Base-by-base conservation (phyloP, 1,284 basidiomycete species). In the Sphaerobolus stellatus region DNA sequence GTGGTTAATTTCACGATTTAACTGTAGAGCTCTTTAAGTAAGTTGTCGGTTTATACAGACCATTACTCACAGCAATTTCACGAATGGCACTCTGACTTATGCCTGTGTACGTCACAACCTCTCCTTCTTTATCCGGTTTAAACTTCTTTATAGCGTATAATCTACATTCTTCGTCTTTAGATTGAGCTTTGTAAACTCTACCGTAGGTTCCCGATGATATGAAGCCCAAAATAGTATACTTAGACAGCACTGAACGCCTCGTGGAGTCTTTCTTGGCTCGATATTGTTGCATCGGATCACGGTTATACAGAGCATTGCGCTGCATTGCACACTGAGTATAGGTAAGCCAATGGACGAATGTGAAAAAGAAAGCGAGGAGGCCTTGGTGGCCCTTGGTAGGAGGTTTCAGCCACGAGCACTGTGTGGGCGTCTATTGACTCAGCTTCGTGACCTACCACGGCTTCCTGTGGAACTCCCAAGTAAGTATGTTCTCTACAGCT, bases 111-210 rank as follows among this genome's bases (percentile, higher is more conserved):
- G 91, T 92, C 49, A 89, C 75, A 2, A 92, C 86, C 66, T 97
- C 94, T 30, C 94, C 94, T 73, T 97, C 94, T 70, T 98, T 98
- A 77, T 99, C 97, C 0, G 96, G 95, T 70, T 99, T 99, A 78
- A 99, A 99, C 72, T 99, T 99, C 76, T 99, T 99, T 75, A 99
- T 98, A 4, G 96, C 97, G 65, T 94, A 90, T 47, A 96, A 79
- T 54, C 75, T 77, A 1, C 77, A 83, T 41, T 87, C 75, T 1
- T 83, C 66, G 48, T 76, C 88, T 30, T 83, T 77, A 59, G 88
- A 87, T 58, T 90, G 82, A 0, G 95, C 97, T 71, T 99, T 99
- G 82, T 99, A 99, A 4, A 99, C 96, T 27, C 94, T 81, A 0
- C 97, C 97, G 66, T 99, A 99, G 0, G 97, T 99, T 18, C 96